Evolutionary conservation across 768 basidiomycete genomes (phyloP).

Genomic region (Gymnopilus junonius): DNA sequence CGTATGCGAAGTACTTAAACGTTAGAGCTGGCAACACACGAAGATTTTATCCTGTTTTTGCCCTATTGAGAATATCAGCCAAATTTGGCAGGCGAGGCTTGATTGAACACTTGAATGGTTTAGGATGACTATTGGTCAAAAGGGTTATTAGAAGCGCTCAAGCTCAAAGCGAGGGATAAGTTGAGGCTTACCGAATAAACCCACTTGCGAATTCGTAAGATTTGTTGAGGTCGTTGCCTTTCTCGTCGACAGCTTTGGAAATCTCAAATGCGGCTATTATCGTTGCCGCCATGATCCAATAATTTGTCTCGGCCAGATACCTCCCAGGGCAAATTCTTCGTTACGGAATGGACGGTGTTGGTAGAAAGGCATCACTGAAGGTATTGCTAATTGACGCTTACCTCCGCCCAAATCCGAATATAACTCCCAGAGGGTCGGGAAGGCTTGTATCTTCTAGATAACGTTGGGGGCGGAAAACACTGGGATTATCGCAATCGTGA

Average conservation of each 20-base stretch:
- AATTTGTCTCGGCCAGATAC: slow-evolving; percentile 51
- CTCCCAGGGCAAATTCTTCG: slow-evolving; percentile 58
- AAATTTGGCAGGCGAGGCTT: slow-evolving; percentile 44
- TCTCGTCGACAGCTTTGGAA: slow-evolving; percentile 40
- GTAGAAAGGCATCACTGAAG: not conserved
- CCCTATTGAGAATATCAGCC: slow-evolving; percentile 31
- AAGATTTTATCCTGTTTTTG: slow-evolving; percentile 24
- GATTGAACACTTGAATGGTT: slow-evolving; percentile 52
- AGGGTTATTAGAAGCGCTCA: not conserved
- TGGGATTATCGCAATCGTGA: slow-evolving; percentile 50
- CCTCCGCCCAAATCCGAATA: slow-evolving; percentile 65
- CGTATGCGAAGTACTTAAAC: no score
- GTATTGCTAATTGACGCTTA: slow-evolving; percentile 22
- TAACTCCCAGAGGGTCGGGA: slow-evolving; percentile 49
- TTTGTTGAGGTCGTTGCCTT: slow-evolving; percentile 45
- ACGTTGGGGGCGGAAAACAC: slow-evolving; percentile 54
- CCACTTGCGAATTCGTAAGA: slow-evolving; percentile 42
- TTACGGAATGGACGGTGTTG: not conserved
- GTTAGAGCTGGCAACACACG: not conserved
- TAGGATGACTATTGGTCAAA: slow-evolving; percentile 47
- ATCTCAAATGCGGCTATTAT: slow-evolving; percentile 53
- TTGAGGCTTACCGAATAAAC: slow-evolving; percentile 48
- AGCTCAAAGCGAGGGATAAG: not conserved
- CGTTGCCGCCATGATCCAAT: slow-evolving; percentile 50
- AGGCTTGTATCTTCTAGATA: slow-evolving; percentile 43